Conservation (phyloP, 139 green algal species). For the Eudorina sp. region DNA sequence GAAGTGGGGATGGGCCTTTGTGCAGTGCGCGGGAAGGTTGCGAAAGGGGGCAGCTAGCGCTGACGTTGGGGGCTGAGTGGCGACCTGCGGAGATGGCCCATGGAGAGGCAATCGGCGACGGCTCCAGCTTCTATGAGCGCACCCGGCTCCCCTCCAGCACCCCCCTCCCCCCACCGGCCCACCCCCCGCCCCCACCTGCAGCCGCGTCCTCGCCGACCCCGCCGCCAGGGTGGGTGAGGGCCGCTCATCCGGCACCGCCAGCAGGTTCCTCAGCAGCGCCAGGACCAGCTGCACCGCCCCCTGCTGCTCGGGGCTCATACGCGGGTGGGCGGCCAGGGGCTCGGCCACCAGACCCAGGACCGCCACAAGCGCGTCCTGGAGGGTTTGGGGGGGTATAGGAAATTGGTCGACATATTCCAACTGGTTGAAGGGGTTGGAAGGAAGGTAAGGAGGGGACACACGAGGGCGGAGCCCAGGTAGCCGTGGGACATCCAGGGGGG, state of each 20-base stretch:
- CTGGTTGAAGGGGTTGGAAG: not conserved
- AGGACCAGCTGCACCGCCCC: slow-evolving; percentile 88
- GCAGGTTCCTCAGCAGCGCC: slow-evolving; percentile 91
- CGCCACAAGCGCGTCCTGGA: slow-evolving; percentile 72
- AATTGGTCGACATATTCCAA: not conserved
- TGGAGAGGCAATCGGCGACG: no score
- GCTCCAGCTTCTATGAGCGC: no score
- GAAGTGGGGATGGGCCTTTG: no score
- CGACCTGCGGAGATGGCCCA: no score
- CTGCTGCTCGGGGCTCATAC: slow-evolving; percentile 76
- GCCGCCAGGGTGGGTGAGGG: slow-evolving; percentile 11
- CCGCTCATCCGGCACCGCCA: slow-evolving; percentile 75
- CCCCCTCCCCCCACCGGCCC: not conserved
- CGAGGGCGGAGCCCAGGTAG: not conserved
- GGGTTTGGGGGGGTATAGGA: not conserved
- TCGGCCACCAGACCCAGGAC: slow-evolving; percentile 78
- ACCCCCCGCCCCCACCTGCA: slow-evolving; percentile 10
- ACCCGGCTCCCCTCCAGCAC: no score
- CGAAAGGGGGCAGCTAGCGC: no score
- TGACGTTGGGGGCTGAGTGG: no score
- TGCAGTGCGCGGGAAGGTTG: no score
- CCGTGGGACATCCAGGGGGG: not conserved
- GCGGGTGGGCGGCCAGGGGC: slow-evolving; percentile 77
- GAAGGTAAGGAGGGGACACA: not conserved
- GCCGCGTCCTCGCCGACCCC: not conserved